Percentiles rank a stretch among this genome's conserved stretches.
These are phyloP conservation scores for Viola odorata DNA, from an alignment of 345 rosid genomes.

Conservation along the genomic window DNA sequence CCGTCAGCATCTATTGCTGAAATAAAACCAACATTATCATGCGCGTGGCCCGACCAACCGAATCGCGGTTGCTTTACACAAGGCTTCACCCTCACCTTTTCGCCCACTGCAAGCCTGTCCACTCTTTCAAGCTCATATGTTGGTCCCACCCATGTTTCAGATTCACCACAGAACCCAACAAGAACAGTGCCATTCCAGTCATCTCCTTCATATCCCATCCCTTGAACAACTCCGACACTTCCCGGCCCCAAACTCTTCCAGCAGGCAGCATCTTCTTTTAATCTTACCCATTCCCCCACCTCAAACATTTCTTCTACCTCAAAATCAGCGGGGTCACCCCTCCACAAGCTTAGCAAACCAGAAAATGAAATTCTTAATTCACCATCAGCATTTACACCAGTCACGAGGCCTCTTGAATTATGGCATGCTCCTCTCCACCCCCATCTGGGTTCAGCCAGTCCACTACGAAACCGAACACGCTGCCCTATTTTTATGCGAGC, in stretches of 20 bases:
- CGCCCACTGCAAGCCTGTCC: slow-evolving; percentile 54
- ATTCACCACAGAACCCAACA: slow-evolving; percentile 87
- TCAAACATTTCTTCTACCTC: slow-evolving; percentile 68
- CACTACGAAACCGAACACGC: slow-evolving; percentile 74
- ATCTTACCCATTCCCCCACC: slow-evolving; percentile 93
- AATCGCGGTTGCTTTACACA: slow-evolving; percentile 88
- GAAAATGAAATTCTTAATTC: slow-evolving; percentile 83
- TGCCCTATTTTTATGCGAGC: slow-evolving; percentile 74
- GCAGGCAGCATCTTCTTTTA: slow-evolving; percentile 44
- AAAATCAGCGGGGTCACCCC: slow-evolving; percentile 88
- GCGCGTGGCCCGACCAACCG: slow-evolving; percentile 94
- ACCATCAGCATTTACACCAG: slow-evolving; percentile 89
- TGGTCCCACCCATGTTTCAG: slow-evolving; percentile 85
- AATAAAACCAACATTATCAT: slow-evolving; percentile 69
- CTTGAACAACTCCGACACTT: slow-evolving; percentile 80
- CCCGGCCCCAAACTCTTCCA: slow-evolving; percentile 88
- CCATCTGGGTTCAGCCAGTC: slow-evolving; percentile 87
- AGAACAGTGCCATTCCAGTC: slow-evolving; percentile 75
- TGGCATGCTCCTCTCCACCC: slow-evolving; percentile 91
- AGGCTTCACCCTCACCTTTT: slow-evolving; percentile 65
- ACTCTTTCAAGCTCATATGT: slow-evolving; percentile 65
- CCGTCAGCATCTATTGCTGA: slow-evolving; percentile 93
- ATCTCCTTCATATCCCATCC: slow-evolving; percentile 72
- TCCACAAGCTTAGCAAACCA: slow-evolving; percentile 82
- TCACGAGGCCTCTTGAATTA: slow-evolving; percentile 70